These are phyloP conservation scores for Ganoderma resinaceum DNA, from an alignment of 1,284 basidiomycete species.

Conservation along the genomic window DNA sequence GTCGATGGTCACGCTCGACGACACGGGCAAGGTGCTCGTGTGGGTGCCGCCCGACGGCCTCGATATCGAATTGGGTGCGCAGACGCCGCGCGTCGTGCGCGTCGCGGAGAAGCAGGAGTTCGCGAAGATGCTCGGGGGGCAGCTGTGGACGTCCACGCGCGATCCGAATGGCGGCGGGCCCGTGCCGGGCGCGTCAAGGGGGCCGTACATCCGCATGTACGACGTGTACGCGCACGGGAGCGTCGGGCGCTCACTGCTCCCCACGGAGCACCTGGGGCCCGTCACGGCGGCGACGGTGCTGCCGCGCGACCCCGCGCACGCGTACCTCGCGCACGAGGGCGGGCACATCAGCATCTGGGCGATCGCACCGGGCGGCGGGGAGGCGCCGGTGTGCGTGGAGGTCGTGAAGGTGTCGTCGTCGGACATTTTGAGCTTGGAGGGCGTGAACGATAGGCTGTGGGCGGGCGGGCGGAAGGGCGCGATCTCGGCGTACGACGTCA, in stretches of 20 bases:
- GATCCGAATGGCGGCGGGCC: conserved; percentile 51
- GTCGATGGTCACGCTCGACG: conserved; percentile 83
- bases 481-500: conserved; percentile 86
- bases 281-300: conserved; percentile 85
- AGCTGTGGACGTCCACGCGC: conserved; percentile 83
- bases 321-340: conserved; percentile 94
- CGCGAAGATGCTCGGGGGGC: conserved; percentile 72
- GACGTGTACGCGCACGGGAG: conserved; percentile 68
- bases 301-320: conserved; percentile 67
- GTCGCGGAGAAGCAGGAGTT: conserved; percentile 86
- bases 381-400: conserved; percentile 63
- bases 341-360: conserved; percentile 87
- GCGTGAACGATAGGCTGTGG: conserved; percentile 86
- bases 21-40: conserved; percentile 81
- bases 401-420: conserved; percentile 82
- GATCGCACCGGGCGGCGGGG: conserved; percentile 52
- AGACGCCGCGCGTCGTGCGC: conserved; percentile 69
- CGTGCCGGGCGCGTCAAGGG: conserved; percentile 49
- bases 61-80: conserved; percentile 47
- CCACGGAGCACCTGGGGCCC: conserved; percentile 73
- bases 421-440: conserved; percentile 81
- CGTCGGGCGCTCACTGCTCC: conserved; percentile 56
- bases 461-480: conserved; percentile 83
- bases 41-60: conserved; percentile 60
- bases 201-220: conserved; percentile 82